These are phyloP conservation scores for Solanum piurae DNA, from an alignment of 257 asterid genomes.

Conservation along the genomic window DNA sequence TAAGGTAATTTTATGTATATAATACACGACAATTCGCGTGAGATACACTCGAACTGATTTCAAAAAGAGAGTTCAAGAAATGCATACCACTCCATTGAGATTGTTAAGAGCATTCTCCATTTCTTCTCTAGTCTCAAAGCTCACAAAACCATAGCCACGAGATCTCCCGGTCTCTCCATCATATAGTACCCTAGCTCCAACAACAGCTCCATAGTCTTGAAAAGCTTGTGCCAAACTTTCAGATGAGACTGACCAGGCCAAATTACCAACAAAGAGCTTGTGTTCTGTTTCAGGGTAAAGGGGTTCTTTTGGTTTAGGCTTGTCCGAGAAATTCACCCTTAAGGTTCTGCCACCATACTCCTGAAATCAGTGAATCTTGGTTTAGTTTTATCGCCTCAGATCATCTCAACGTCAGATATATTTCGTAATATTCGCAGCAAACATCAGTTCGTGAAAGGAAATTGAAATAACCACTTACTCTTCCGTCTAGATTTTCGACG, in stretches of 20 bases:
- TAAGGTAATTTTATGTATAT: neutral
- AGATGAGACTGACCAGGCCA: slow-evolving; percentile 69
- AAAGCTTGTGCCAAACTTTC: slow-evolving; percentile 55
- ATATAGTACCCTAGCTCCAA: slow-evolving; percentile 73
- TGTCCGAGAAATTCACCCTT: slow-evolving; percentile 80
- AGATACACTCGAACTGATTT: neutral
- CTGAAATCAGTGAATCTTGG: slow-evolving; percentile 18
- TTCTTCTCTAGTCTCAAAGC: slow-evolving; percentile 46
- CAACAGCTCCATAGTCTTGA: slow-evolving; percentile 51
- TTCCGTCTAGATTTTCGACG: slow-evolving; percentile 71
- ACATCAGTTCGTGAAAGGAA: neutral
- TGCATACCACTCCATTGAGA: slow-evolving; percentile 76
- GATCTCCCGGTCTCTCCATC: slow-evolving; percentile 80
- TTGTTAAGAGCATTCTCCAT: slow-evolving; percentile 67
- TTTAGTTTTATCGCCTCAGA: neutral
- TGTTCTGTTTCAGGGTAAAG: slow-evolving; percentile 79
- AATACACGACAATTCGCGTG: too few species aligned
- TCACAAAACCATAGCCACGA: slow-evolving; percentile 87
- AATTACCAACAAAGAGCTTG: slow-evolving; percentile 80
- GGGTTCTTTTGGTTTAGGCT: slow-evolving; percentile 80
- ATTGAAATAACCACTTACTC: slow-evolving; percentile 29
- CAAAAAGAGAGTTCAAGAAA: neutral
- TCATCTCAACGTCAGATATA: neutral
- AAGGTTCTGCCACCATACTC: slow-evolving; percentile 83
- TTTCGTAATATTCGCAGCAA: neutral